Base-by-base conservation (phyloP, 805 yeast genomes). In the Candida bentonensis region DNA sequence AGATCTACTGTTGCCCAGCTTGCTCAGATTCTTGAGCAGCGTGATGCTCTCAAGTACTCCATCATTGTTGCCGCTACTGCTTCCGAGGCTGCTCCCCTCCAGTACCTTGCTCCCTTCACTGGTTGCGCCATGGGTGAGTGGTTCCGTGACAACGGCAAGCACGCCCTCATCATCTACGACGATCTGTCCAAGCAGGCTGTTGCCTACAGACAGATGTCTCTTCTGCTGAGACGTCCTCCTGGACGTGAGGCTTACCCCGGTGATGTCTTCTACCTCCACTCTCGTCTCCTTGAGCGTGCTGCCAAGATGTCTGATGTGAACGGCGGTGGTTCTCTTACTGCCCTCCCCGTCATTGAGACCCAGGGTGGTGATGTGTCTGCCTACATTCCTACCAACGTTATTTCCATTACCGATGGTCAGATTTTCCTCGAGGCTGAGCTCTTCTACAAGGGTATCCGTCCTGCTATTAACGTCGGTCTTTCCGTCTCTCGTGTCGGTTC, bases 401-500 rank as follows among this genome's bases (percentile, higher is more conserved):
- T 87, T 76, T 87, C 95, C 72, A 86, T 86, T 68, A 87, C 95
- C 52, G 95, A 86, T 68, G 96, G 95, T 69, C 96, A 87, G 75
- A 87, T 87, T 68, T 87, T 87, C 92, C 81, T 87, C 78, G 96
- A 88, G 79, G 94, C 97, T 68, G 98, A 89, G 76, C 78, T 89
- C 70, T 89, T 89, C 89, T 87, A 89, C 92, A 92, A 88, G 80
- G 98, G 98, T 87, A 87, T 89, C 72, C 88, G 98, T 80, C 98
- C 98, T 67, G 97, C 98, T 65, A 89, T 89, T 65, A 89, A 89
- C 73, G 97, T 89, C 71, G 98, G 98, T 88, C 81, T 89, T 65
- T 92, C 97, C 63, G 98, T 89, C 62, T 92, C 98, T 64, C 95
- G 98, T 79, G 98, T 92, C 76, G 98, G 98, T 75, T 89, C 97